These are phyloP conservation scores for Monosporascus sp. DNA, from an alignment of 2,329 filamentous ascomycete genomes.

Conservation along the genomic window DNA sequence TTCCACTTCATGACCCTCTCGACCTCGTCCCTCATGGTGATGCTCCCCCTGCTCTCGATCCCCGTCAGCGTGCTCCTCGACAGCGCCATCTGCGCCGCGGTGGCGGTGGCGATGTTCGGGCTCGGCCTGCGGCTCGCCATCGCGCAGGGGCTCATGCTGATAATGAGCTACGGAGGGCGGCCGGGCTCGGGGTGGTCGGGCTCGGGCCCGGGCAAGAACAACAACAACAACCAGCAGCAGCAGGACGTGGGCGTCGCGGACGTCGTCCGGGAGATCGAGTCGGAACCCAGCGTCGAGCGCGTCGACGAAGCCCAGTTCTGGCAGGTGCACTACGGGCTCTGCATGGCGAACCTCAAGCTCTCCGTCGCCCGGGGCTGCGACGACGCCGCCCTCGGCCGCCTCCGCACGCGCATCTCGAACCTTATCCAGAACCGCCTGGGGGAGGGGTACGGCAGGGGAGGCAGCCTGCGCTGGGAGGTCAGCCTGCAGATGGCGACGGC, in stretches of 20 bases:
- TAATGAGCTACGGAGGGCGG: constrained; percentile 76
- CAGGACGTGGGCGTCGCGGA: constrained; percentile 54
- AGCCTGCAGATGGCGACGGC: constrained; percentile 68
- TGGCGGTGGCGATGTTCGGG: constrained; percentile 82
- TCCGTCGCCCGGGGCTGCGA: constrained; percentile 59
- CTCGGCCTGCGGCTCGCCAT: constrained; percentile 79
- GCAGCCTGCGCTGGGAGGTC: constrained; percentile 85
- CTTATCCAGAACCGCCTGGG: constrained; percentile 82
- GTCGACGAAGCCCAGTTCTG: constrained; percentile 94
- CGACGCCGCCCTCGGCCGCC: constrained; percentile 64
- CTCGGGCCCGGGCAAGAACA: constrained; percentile 20
- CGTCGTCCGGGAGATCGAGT: constrained; percentile 79
- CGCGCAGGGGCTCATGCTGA: constrained; percentile 84
- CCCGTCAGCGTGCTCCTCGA: constrained; percentile 82
- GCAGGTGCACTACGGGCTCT: constrained; percentile 96
- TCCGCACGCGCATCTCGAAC: constrained; percentile 71
- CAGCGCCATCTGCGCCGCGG: constrained; percentile 70
- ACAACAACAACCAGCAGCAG: constrained; percentile 18
- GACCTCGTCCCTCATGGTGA: constrained; percentile 72
- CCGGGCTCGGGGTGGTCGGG: constrained; percentile 7
- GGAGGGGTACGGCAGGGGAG: constrained; percentile 77
- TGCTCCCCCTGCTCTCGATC: constrained; percentile 77
- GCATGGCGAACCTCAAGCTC: constrained; percentile 90
- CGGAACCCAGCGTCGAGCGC: constrained; percentile 67
- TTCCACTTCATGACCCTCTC: constrained; percentile 91